A percentile compares a stretch with the other conserved stretches of the same genome.
These are phyloP conservation scores for Skeletonema potamos DNA, from an alignment of 108 stramenopile genomes.

Conservation along the genomic window DNA sequence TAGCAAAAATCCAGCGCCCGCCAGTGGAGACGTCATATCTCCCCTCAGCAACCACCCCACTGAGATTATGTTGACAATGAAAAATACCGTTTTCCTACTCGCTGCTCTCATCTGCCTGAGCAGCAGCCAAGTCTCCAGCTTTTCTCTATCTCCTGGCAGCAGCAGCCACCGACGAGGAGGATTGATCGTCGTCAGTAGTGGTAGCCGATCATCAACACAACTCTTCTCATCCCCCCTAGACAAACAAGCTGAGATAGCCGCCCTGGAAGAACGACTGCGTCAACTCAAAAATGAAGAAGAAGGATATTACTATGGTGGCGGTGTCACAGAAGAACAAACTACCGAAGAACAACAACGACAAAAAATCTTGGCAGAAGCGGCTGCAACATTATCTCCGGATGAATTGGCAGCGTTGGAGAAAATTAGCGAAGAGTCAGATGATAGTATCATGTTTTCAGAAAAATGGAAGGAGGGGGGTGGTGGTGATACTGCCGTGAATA, in stretches of 20 bases:
- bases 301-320: neutral
- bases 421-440: slow-evolving; percentile 25
- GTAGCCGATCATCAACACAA: neutral
- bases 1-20: no score
- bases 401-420: slow-evolving; percentile 7
- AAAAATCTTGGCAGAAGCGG: neutral
- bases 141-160: neutral
- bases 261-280: slow-evolving; percentile 34
- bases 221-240: slow-evolving; percentile 11
- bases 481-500: no score
- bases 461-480: slow-evolving; percentile 35
- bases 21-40: no score
- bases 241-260: slow-evolving; percentile 47
- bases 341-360: neutral
- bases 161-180: neutral
- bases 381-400: neutral
- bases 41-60: neutral
- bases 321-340: neutral
- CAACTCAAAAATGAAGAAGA: slow-evolving; percentile 24
- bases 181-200: neutral
- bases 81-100: neutral
- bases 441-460: slow-evolving; percentile 47
- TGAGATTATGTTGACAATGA: neutral
- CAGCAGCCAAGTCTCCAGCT: neutral
- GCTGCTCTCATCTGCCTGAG: neutral